Conservation (phyloP, 768 basidiomycete genomes). For the Auricularia sp. region DNA sequence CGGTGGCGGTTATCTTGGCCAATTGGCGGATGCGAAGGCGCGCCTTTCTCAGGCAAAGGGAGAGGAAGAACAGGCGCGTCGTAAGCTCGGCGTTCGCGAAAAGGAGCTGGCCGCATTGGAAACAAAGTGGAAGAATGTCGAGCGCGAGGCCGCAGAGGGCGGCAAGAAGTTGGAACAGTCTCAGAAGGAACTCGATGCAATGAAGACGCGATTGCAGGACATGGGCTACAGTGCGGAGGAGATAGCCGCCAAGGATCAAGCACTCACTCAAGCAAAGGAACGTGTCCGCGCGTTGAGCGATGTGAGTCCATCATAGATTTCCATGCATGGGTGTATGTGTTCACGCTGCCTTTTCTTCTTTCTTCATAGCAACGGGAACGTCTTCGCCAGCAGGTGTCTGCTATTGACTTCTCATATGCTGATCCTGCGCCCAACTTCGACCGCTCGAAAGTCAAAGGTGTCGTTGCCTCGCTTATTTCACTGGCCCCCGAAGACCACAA, state of each 20-base stretch:
- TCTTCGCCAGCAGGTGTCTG: conserved; percentile 54
- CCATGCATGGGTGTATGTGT: conserved; percentile 8
- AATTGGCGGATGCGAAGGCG: conserved; percentile 76
- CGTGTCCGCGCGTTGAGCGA: conserved; percentile 51
- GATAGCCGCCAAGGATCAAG: conserved; percentile 48
- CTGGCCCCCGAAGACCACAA: conserved; percentile 60
- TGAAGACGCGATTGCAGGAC: conserved; percentile 48
- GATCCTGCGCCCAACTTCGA: conserved; percentile 75
- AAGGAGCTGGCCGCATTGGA: conserved; percentile 74
- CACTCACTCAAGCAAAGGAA: conserved; percentile 41
- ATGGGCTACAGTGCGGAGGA: conserved; percentile 70
- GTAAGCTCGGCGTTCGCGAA: conserved; percentile 66
- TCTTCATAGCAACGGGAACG: conserved; percentile 51
- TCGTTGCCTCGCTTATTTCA: conserved; percentile 80
- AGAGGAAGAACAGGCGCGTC: conserved; percentile 74
- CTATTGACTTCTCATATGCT: conserved; percentile 76
- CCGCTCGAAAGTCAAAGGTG: conserved; percentile 77
- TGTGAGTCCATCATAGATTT: conserved; percentile 29
- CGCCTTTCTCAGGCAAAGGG: conserved; percentile 66
- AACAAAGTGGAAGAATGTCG: conserved; percentile 69
- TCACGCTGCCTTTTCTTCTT: conserved; percentile 2
- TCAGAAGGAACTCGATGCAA: conserved; percentile 20
- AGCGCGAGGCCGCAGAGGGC: conserved; percentile 73
- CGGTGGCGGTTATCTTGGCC: conserved; percentile 83
- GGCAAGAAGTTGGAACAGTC: conserved; percentile 48